Evolutionary conservation across 2,329 filamentous ascomycete genomes (phyloP).

Genomic region (Pochonia chlamydosporia): DNA sequence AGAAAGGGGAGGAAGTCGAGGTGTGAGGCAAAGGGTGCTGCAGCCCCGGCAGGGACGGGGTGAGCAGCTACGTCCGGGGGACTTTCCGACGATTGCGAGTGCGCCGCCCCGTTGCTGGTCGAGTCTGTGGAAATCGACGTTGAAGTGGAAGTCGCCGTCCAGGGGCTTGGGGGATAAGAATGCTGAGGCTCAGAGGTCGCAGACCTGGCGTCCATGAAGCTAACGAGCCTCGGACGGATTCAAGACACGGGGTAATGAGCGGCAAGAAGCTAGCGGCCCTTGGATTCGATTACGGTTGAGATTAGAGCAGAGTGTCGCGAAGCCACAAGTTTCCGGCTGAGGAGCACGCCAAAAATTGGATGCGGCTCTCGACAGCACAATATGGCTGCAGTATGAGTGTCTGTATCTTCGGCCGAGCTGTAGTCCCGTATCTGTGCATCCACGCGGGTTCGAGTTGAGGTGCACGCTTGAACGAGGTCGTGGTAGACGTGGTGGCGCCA

Average conservation of each 20-base stretch:
- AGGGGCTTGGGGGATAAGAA: constrained; percentile 29
- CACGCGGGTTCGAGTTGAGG: constrained; percentile 1
- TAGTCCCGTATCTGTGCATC: constrained; percentile 3
- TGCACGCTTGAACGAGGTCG: background rate
- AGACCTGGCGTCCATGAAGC: constrained; percentile 34
- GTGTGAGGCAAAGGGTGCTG: constrained; percentile 33
- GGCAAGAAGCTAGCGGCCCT: constrained; percentile 1
- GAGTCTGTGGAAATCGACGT: constrained; percentile 17
- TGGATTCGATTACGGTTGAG: background rate
- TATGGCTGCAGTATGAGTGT: background rate
- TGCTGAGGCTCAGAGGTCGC: constrained; percentile 31
- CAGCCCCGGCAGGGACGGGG: constrained; percentile 14
- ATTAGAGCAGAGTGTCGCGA: background rate
- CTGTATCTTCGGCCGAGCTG: background rate
- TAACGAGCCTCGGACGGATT: constrained; percentile 11
- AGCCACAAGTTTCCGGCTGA: background rate
- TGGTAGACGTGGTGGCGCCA: background rate
- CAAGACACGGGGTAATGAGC: background rate
- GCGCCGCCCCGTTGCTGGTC: constrained; percentile 19
- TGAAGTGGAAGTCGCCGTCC: constrained; percentile 23
- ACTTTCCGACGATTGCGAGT: constrained; percentile 20
- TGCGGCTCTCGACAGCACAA: background rate
- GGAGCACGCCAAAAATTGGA: background rate
- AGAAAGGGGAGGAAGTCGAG: constrained; percentile 52
- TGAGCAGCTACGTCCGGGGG: constrained; percentile 22